Conservation (phyloP, 352 stramenopile species). For the Sclerospora graminicola region DNA sequence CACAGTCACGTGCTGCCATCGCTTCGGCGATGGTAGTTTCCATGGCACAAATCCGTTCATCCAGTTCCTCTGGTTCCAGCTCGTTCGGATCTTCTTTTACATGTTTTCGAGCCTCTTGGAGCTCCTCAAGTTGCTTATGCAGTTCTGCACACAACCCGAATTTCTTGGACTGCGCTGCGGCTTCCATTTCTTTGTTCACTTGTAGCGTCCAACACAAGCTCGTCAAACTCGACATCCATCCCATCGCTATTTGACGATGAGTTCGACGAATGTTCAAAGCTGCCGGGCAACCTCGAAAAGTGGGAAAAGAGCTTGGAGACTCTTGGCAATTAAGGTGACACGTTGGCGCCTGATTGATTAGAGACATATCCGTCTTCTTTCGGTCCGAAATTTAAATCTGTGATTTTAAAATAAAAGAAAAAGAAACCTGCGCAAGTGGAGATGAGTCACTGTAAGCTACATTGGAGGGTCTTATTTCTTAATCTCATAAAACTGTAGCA, state of each 20-base stretch:
- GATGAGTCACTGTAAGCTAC: too few species aligned
- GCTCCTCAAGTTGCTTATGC: conserved; percentile 68
- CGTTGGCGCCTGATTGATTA: conserved; percentile 4
- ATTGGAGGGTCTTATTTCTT: too few species aligned
- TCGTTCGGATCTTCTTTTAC: conserved; percentile 83
- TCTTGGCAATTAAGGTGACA: conserved; percentile 55
- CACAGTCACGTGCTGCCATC: conserved; percentile 73
- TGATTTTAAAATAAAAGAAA: too few species aligned
- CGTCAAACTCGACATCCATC: conserved; percentile 44
- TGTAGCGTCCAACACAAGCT: conserved; percentile 21
- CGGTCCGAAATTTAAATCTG: background rate
- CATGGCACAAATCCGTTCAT: conserved; percentile 64
- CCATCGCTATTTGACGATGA: conserved; percentile 79
- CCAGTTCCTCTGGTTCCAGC: conserved; percentile 70
- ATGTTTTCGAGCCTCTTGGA: conserved; percentile 62
- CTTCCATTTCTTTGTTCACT: conserved; percentile 71
- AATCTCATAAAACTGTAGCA: too few species aligned
- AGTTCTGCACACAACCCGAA: conserved; percentile 73
- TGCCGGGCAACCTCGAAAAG: conserved; percentile 74
- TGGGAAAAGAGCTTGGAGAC: conserved; percentile 86
- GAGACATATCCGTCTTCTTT: background rate
- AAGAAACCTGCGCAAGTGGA: too few species aligned
- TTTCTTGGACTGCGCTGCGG: conserved; percentile 60
- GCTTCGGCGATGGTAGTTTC: conserved; percentile 59
- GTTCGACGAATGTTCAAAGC: conserved; percentile 81